phyloP scores from a whole-genome alignment of 2,329 filamentous ascomycete species.

The Colletotrichum sp. region DNA sequence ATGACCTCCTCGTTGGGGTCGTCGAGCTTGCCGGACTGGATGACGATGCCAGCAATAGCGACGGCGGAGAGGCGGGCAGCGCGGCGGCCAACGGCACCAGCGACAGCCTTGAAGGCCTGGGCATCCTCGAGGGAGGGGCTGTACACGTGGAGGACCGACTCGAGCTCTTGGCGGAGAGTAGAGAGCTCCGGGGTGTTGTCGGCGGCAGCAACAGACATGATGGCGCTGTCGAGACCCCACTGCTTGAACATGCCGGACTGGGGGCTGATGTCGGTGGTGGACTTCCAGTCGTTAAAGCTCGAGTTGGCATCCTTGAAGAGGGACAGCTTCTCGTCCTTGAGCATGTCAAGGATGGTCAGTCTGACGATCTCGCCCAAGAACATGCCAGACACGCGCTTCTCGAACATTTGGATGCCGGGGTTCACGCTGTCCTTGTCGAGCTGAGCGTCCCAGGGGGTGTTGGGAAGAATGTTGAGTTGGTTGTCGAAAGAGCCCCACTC shows the following conservation, averaged over 20 bases:
- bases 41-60: conserved; percentile 82
- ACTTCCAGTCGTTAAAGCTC: conserved; percentile 70
- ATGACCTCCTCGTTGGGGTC: conserved; percentile 71
- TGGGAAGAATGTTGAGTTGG: conserved; percentile 83
- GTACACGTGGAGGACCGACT: conserved; percentile 77
- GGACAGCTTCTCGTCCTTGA: conserved; percentile 68
- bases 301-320: conserved; percentile 82
- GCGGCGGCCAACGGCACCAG: conserved; percentile 84
- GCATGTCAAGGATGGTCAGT: conserved; percentile 73
- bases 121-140: conserved; percentile 84
- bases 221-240: conserved; percentile 91
- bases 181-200: conserved; percentile 77
- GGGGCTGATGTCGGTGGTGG: conserved; percentile 71
- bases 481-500: conserved; percentile 99
- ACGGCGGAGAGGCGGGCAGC: conserved; percentile 88
- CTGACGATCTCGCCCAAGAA: conserved; percentile 95
- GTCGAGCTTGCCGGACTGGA: conserved; percentile 77
- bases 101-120: conserved; percentile 82
- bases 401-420: conserved; percentile 97
- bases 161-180: conserved; percentile 77
- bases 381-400: conserved; percentile 98
- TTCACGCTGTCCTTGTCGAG: conserved; percentile 85
- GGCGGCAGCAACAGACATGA: conserved; percentile 85
- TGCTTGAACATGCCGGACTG: conserved; percentile 74
- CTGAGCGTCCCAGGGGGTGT: conserved; percentile 80